A percentile compares a stretch with the other conserved stretches of the same genome.
Conservation (phyloP, 2,329 filamentous ascomycete genomes). For the Iodosphaeria phyllophila region DNA sequence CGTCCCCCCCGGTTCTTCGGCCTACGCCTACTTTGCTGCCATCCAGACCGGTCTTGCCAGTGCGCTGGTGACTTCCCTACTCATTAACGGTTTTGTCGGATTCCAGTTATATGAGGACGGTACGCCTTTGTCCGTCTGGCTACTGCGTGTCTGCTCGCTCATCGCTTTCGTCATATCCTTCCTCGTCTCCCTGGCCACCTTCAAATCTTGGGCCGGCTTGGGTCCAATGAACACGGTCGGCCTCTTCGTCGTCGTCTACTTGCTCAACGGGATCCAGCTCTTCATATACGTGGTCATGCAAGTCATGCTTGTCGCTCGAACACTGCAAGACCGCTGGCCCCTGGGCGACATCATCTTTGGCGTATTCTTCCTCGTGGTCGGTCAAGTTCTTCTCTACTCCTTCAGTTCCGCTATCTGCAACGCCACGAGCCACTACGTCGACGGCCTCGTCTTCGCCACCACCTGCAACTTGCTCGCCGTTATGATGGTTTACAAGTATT, state of each 20-base stretch:
- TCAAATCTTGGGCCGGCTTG: conserved; percentile 78
- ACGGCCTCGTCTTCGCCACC: conserved; percentile 86
- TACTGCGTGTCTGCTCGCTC: conserved; percentile 60
- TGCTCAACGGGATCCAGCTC: conserved; percentile 76
- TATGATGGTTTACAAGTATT: conserved; percentile 99
- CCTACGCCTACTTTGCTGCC: conserved; percentile 84
- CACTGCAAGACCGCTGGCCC: conserved; percentile 88
- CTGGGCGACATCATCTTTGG: conserved; percentile 83
- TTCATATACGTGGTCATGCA: conserved; percentile 77
- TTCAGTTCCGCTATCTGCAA: conserved; percentile 76
- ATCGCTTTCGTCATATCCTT: conserved; percentile 76
- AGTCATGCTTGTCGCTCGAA: conserved; percentile 71
- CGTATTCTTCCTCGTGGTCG: conserved; percentile 75
- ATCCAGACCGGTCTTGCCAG: conserved; percentile 72
- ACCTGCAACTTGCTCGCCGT: conserved; percentile 85
- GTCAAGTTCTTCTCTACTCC: conserved; percentile 83
- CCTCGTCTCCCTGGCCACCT: conserved; percentile 75
- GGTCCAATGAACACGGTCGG: conserved; percentile 73
- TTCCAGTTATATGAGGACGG: conserved; percentile 98
- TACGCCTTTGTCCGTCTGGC: conserved; percentile 83
- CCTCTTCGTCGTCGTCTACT: conserved; percentile 78
- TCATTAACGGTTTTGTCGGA: conserved; percentile 96
- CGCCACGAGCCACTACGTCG: conserved; percentile 74
- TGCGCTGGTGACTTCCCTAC: conserved; percentile 68
- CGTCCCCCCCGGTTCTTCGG: conserved; percentile 58